phyloP scores from a whole-genome alignment of 371 early-diverging fungal species.

The Syncephalastrum sp. region DNA sequence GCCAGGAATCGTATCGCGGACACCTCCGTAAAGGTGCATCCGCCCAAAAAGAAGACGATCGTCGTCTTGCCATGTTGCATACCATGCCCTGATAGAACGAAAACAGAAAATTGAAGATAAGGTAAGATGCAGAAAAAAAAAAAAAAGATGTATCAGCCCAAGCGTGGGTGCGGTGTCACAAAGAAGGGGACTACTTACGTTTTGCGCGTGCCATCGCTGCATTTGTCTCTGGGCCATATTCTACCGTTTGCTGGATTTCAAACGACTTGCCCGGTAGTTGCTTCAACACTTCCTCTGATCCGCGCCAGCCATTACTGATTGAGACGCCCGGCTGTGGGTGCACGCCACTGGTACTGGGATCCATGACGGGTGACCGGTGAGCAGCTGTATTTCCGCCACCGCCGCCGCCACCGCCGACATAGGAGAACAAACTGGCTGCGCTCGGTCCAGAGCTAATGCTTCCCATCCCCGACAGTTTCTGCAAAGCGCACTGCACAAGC shows the following conservation, averaged over 20 bases:
- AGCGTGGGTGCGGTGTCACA: background rate
- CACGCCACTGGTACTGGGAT: background rate
- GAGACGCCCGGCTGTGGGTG: conserved; percentile 4
- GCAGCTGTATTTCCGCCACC: conserved; percentile 8
- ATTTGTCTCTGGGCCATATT: conserved; percentile 53
- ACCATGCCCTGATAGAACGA: conserved; percentile 29
- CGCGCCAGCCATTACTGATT: conserved; percentile 70
- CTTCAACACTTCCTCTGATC: conserved; percentile 80
- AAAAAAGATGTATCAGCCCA: background rate
- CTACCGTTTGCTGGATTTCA: conserved; percentile 72
- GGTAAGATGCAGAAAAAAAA: background rate
- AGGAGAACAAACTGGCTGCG: conserved; percentile 39
- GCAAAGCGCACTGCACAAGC: conserved; percentile 82
- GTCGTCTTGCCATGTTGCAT: conserved; percentile 69
- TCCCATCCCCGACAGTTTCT: conserved; percentile 27
- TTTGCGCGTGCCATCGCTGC: conserved; percentile 53
- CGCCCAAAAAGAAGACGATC: conserved; percentile 91
- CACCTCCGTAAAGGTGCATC: conserved; percentile 93
- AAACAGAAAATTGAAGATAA: background rate
- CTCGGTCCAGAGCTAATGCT: conserved; percentile 20
- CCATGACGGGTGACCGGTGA: background rate
- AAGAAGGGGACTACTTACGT: conserved; percentile 31
- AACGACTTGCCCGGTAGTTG: conserved; percentile 77
- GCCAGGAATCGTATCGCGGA: conserved; percentile 84
- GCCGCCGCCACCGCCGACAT: conserved; percentile 27